Evolutionary conservation across 2,329 filamentous ascomycete genomes (phyloP).

Genomic region (Verticillium zaregamsianum): DNA sequence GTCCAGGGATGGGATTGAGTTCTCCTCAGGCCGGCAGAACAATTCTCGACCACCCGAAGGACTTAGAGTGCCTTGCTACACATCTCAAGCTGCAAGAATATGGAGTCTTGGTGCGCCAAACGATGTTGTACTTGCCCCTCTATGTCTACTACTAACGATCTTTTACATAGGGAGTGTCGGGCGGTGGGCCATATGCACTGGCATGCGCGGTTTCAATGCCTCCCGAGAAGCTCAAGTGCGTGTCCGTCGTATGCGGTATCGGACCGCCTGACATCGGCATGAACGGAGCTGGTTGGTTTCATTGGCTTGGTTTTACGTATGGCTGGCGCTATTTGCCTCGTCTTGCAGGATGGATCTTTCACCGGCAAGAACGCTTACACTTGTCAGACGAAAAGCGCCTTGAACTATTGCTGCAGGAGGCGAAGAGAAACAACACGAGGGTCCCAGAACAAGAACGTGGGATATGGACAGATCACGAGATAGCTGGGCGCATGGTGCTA

Average conservation of each 20-base stretch:
- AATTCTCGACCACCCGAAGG: conserved; percentile 20
- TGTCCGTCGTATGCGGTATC: conserved; percentile 15
- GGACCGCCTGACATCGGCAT: conserved; percentile 16
- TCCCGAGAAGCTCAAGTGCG: conserved; percentile 8
- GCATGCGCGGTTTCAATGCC: conserved; percentile 12
- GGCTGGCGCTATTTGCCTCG: conserved; percentile 10
- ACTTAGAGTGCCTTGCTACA: conserved; percentile 7
- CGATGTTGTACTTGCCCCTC: neutral
- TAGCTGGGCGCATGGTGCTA: conserved; percentile 7
- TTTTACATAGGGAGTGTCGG: conserved; percentile 12
- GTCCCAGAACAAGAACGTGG: conserved; percentile 2
- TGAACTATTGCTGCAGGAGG: conserved; percentile 1
- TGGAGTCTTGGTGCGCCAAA: conserved; percentile 5
- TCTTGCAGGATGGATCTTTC: conserved; percentile 7
- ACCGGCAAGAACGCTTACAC: conserved; percentile 1
- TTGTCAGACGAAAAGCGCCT: conserved; percentile 7
- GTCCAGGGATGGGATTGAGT: conserved; percentile 38
- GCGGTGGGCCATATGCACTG: conserved; percentile 17
- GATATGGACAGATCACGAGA: conserved; percentile 5
- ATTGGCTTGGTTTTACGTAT: conserved; percentile 11
- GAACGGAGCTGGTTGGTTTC: conserved; percentile 10
- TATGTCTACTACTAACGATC: neutral
- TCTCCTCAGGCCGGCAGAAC: conserved; percentile 25
- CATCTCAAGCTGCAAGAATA: conserved; percentile 7
- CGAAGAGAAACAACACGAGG: conserved; percentile 3